Base-by-base conservation (phyloP, 139 green algal species). In the Tetratostichococcus sp. region DNA sequence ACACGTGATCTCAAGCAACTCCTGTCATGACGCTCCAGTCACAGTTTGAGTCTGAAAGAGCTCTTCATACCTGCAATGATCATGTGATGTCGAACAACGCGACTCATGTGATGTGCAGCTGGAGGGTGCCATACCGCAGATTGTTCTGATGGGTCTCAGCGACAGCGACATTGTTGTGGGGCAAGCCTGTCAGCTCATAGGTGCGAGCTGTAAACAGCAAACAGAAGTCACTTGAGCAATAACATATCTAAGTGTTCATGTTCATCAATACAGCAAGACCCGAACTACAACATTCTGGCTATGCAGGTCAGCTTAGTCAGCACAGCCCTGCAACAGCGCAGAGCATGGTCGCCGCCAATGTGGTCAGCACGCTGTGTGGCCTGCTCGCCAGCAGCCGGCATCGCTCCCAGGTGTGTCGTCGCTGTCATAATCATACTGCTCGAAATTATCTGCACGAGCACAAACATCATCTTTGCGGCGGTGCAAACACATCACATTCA, bases 81-180 rank as follows among this genome's bases (percentile, higher is more conserved):
- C n/a, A n/a, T n/a, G n/a, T n/a, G n/a, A n/a, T n/a, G n/a, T n/a
- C n/a, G n/a, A n/a, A n/a, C n/a, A n/a, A n/a, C n/a, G n/a, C n/a
- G n/a, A n/a, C n/a, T n/a, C 39, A 11, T 50, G 50, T 25, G 17
- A 62, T 26, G 77, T 80, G 0, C 80, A 81, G 62, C 88, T 97
- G 77, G 91, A 94, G 78, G 88, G 88, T 11, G 93, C 93, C 19
- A 80, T 97, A 30, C 89, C 93, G 84, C 93, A 97, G 87, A 85
- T 97, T 35, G 84, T 97, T 57, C 83, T 94, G 16, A 96, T 97
- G 86, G 83, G 89, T 1, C 84, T 97, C 21, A 88, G 77, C 35
- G 86, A 94, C 70, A 86, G 91, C 77, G 66, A 81, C 1, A 74
- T 93, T 25, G 93, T 97, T 33, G 89, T 91, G 35, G 69, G 83